Conservation (phyloP, 2,329 filamentous ascomycete species). For the Sclerotiophoma versabilis region DNA sequence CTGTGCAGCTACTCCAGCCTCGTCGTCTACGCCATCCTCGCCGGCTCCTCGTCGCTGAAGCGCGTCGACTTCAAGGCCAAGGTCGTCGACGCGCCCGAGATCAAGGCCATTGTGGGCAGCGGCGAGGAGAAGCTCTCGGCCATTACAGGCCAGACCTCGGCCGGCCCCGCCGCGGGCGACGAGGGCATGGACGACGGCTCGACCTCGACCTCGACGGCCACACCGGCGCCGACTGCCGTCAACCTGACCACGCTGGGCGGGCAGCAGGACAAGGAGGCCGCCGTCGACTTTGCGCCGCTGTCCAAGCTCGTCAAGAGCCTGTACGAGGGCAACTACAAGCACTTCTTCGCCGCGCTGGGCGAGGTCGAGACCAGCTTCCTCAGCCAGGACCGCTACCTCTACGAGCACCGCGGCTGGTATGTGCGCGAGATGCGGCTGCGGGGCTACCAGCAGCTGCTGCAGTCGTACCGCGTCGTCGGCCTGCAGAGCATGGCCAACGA, state of each 20-base stretch:
- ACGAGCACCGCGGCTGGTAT: slow-evolving; percentile 96
- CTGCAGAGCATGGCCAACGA: slow-evolving; percentile 95
- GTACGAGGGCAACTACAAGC: slow-evolving; percentile 92
- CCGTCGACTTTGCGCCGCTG: slow-evolving; percentile 88
- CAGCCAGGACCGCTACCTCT: slow-evolving; percentile 90
- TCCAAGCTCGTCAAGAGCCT: slow-evolving; percentile 88
- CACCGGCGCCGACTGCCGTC: slow-evolving; percentile 72
- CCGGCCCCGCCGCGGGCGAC: slow-evolving; percentile 78
- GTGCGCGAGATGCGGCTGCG: slow-evolving; percentile 97
- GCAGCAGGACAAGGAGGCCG: slow-evolving; percentile 78
- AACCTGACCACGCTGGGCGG: slow-evolving; percentile 89
- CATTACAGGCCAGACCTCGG: slow-evolving; percentile 78
- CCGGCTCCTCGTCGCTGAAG: slow-evolving; percentile 92
- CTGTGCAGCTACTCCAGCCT: slow-evolving; percentile 95
- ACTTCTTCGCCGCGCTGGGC: slow-evolving; percentile 89
- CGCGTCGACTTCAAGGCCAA: slow-evolving; percentile 99
- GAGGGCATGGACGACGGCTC: slow-evolving; percentile 73
- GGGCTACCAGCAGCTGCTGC: slow-evolving; percentile 94
- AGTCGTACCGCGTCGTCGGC: slow-evolving; percentile 97
- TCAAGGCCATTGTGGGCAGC: slow-evolving; percentile 93
- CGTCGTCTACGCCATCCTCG: slow-evolving; percentile 93
- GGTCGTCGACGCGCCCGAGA: slow-evolving; percentile 97
- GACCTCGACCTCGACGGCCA: slow-evolving; percentile 54
- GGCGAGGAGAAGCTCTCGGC: slow-evolving; percentile 87
- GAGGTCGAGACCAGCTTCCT: slow-evolving; percentile 93